phyloP scores from a whole-genome alignment of 2,329 filamentous ascomycete genomes.

The Cladophialophora yegresii region DNA sequence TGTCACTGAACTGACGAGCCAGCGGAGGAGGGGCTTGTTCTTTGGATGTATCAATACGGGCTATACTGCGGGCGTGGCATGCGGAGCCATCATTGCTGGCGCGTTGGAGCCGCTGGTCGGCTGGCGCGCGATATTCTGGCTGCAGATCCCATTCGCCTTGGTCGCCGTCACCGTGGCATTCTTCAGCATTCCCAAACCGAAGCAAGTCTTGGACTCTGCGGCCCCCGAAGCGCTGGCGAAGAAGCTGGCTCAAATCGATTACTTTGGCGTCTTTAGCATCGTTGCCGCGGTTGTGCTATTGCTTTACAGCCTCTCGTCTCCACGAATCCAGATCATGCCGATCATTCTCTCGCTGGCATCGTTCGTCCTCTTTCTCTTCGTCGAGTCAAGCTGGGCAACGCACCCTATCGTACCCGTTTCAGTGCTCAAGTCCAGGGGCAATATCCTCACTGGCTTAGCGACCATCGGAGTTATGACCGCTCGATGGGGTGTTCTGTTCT shows the following conservation, averaged over 20 bases:
- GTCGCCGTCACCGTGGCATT: conserved; percentile 64
- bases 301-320: conserved; percentile 68
- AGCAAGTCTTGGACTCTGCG: conserved; percentile 41
- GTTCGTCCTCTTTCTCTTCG: conserved; percentile 60
- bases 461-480: conserved; percentile 78
- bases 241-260: conserved; percentile 71
- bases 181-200: conserved; percentile 62
- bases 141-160: conserved; percentile 67
- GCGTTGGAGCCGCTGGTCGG: conserved; percentile 64
- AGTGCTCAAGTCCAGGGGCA: conserved; percentile 68
- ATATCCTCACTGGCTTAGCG: conserved; percentile 71
- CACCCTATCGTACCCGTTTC: conserved; percentile 75
- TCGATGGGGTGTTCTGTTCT: conserved; percentile 79
- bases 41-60: conserved; percentile 73
- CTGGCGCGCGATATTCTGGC: conserved; percentile 74
- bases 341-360: conserved; percentile 62
- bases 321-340: conserved; percentile 60
- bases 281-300: conserved; percentile 69
- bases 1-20: conserved; percentile 70
- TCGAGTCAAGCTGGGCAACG: conserved; percentile 63
- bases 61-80: conserved; percentile 69
- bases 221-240: conserved; percentile 44
- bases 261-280: conserved; percentile 68
- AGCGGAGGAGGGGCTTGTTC: conserved; percentile 68
- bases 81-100: conserved; percentile 71